Evolutionary conservation across 1,139 yeast species (phyloP), one percentile per base, ranked within the genome.

Genomic region (Yamadazyma siamensis): DNA sequence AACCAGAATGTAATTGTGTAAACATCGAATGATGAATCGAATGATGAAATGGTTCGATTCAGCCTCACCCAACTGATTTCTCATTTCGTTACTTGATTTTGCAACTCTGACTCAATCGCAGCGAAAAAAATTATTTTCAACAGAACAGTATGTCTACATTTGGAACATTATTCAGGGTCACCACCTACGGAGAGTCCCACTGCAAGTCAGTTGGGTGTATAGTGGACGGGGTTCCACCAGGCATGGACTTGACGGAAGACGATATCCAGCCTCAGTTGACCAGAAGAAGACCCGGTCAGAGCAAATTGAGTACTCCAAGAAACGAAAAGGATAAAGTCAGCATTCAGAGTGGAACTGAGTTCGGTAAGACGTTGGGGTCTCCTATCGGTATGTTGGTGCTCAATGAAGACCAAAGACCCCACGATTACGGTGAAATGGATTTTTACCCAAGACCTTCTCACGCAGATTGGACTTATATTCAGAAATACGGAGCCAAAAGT

Each of bases 151-250:
- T 69, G 75, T 69, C 75, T 25, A 45, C 66, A 13, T 69, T 65
- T 43, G 75, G 75, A 33, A 59, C 57, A 25, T 44, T 65, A 38
- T 69, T 68, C 49, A 61, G 61, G 45, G 97, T 91, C 40, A 88
- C 97, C 43, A 91, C 97, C 17, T 91, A 87, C 67, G 98, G 98
- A 43, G 98, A 91, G 59, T 88, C 96, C 13, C 98, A 91, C 67
- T 91, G 98, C 66, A 83, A 79, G 52, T 86, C 96, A n/a, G 98
- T 91, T 25, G 98, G 98, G 18, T 91, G 98, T 64, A 91, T 91
- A 40, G 96, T 91, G 27, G 98, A 91, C 50, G 98, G 98, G 32
- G 94, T 89, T 29, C 98, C 98, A 27, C 97, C 98, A 19, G 96
- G 96, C 18, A 70, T 91, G 73, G 72, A 77, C 10, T 73, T 91